Conservation (phyloP, 2,329 filamentous ascomycete genomes). For the Microcyclosporella mali region DNA sequence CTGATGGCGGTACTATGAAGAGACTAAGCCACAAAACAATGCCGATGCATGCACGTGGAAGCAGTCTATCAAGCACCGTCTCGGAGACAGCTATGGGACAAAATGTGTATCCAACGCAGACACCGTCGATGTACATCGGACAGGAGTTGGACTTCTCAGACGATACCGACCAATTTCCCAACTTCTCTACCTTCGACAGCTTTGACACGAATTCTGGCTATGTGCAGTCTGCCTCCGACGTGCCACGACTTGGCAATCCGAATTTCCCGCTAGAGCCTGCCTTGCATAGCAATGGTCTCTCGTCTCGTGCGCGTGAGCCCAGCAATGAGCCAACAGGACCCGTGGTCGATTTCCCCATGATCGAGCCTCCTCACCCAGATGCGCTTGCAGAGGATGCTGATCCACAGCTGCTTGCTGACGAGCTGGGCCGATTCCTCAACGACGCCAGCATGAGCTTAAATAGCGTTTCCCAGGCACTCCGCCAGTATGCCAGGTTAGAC, state of each 20-base stretch:
- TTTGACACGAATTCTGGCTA: conserved; percentile 13
- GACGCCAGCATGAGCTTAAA: conserved; percentile 18
- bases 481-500: conserved; percentile 11
- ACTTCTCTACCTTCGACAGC: conserved; percentile 15
- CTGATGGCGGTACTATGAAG: conserved; percentile 27
- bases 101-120: not conserved
- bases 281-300: conserved; percentile 12
- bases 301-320: conserved; percentile 14
- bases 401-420: conserved; percentile 22
- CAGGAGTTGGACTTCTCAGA: conserved; percentile 1
- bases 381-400: conserved; percentile 29
- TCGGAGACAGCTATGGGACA: conserved; percentile 20
- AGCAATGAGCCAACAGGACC: conserved; percentile 15
- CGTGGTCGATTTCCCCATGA: conserved; percentile 26
- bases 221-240: conserved; percentile 5
- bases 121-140: not conserved
- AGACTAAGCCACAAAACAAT: conserved; percentile 25
- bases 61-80: conserved; percentile 28
- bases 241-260: conserved; percentile 12
- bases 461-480: conserved; percentile 8
- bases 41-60: conserved; percentile 29
- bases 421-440: conserved; percentile 27
- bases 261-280: conserved; percentile 11
- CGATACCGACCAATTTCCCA: conserved; percentile 15
- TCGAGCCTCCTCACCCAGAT: conserved; percentile 26